A percentile compares a stretch with the other conserved stretches of the same genome.
Conservation (phyloP, 179 eudicot genomes). For the Actinidia arguta region DNA sequence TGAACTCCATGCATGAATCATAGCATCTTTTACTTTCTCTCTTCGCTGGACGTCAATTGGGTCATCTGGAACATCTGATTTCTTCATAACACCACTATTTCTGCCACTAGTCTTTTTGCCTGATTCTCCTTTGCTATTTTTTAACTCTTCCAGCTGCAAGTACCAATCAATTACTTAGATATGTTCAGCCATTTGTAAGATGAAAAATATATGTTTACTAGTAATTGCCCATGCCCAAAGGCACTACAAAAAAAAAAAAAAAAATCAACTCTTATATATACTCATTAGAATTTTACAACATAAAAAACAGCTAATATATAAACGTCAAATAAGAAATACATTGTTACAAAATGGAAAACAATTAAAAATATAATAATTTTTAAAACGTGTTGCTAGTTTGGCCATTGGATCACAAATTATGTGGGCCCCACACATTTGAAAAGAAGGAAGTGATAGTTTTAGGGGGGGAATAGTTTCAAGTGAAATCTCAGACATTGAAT, state of each 20-base stretch:
- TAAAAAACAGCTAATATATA: no score
- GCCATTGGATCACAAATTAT: no score
- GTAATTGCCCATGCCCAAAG: no score
- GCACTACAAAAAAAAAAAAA: neutral
- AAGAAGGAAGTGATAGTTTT: no score
- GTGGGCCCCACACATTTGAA: no score
- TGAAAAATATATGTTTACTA: conserved; percentile 9
- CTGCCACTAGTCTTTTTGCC: conserved; percentile 25
- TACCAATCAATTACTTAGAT: conserved; percentile 5
- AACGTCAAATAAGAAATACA: no score
- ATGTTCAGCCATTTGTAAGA: conserved; percentile 12
- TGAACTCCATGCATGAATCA: conserved; percentile 99
- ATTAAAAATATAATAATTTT: no score
- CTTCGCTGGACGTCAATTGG: conserved; percentile 72
- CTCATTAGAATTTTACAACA: neutral
- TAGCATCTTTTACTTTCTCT: conserved; percentile 93
- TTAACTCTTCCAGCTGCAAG: conserved; percentile 73
- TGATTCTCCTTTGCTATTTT: conserved; percentile 39
- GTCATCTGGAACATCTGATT: conserved; percentile 50
- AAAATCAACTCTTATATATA: neutral
- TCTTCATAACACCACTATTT: neutral
- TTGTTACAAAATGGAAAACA: no score
- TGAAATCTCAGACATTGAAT: no score
- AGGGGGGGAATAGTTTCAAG: no score
- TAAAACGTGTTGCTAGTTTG: no score